A percentile compares a stretch with the other conserved stretches of the same genome.
Conservation (phyloP, 2,329 filamentous ascomycete genomes). For the Teratosphaeria destructans region DNA sequence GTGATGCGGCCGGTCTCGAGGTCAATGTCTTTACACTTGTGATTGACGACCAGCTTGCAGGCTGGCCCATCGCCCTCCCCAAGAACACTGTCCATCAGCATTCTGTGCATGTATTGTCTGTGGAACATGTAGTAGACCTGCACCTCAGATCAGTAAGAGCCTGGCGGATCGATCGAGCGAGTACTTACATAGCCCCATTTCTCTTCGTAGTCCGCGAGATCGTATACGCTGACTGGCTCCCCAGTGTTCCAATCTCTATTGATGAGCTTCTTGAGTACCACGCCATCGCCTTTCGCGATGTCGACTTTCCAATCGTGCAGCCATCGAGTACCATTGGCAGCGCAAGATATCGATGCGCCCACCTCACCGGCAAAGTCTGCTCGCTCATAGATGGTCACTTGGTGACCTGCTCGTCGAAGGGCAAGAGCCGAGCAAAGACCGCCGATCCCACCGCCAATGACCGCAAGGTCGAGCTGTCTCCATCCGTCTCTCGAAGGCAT, state of each 20-base stretch:
- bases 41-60: conserved; percentile 46
- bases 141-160: not conserved
- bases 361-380: conserved; percentile 58
- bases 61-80: conserved; percentile 45
- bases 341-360: conserved; percentile 56
- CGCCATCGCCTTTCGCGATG: conserved; percentile 52
- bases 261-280: conserved; percentile 56
- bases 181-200: conserved; percentile 48
- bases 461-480: conserved; percentile 22
- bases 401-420: conserved; percentile 43
- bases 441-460: conserved; percentile 45
- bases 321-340: conserved; percentile 61
- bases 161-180: not conserved
- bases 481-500: conserved; percentile 2
- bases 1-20: conserved; percentile 34
- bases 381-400: conserved; percentile 52
- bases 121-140: conserved; percentile 56
- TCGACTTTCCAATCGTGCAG: conserved; percentile 59
- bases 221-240: conserved; percentile 53
- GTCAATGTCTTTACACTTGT: conserved; percentile 42
- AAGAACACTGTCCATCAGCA: conserved; percentile 52
- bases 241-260: conserved; percentile 62
- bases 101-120: conserved; percentile 56
- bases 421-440: conserved; percentile 43
- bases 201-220: conserved; percentile 54